Conservation (phyloP, 306 rosid species). For the Gastrolobium villosum region DNA sequence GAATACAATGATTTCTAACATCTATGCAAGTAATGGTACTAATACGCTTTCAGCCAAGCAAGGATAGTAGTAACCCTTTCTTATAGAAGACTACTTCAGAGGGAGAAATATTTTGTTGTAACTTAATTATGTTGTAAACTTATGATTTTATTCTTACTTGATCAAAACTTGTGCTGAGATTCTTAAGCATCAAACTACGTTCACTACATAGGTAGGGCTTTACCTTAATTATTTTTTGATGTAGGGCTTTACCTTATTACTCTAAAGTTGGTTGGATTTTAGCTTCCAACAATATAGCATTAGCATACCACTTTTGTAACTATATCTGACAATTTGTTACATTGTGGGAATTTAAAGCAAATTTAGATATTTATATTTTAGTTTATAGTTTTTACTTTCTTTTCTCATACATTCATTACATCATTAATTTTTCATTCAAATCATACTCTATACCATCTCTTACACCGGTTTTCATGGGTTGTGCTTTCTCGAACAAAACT, state of each 20-base stretch:
- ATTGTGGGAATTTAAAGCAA: conserved; percentile 40
- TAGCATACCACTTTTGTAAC: conserved; percentile 45
- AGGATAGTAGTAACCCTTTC: conserved; percentile 38
- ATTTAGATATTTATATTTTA: conserved; percentile 27
- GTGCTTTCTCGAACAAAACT: no score
- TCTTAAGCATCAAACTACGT: conserved; percentile 26
- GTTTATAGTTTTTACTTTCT: neutral
- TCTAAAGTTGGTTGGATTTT: conserved; percentile 31
- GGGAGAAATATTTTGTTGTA: conserved; percentile 45
- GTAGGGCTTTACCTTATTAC: conserved; percentile 33
- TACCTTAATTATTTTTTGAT: conserved; percentile 40
- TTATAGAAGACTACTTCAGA: conserved; percentile 35
- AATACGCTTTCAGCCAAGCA: conserved; percentile 46
- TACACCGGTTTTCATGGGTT: no score
- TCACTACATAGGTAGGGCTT: conserved; percentile 36
- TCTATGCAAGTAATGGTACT: conserved; percentile 45
- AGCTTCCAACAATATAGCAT: conserved; percentile 42
- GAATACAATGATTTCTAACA: conserved; percentile 59
- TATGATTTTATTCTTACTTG: conserved; percentile 39
- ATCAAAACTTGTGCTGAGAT: conserved; percentile 40
- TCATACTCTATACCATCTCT: neutral
- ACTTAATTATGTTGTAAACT: conserved; percentile 41
- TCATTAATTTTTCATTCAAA: neutral
- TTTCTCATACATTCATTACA: neutral
- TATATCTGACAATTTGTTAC: conserved; percentile 33